Evolutionary conservation across 2,329 filamentous ascomycete genomes (phyloP).

Genomic region (Geosmithia morbida): DNA sequence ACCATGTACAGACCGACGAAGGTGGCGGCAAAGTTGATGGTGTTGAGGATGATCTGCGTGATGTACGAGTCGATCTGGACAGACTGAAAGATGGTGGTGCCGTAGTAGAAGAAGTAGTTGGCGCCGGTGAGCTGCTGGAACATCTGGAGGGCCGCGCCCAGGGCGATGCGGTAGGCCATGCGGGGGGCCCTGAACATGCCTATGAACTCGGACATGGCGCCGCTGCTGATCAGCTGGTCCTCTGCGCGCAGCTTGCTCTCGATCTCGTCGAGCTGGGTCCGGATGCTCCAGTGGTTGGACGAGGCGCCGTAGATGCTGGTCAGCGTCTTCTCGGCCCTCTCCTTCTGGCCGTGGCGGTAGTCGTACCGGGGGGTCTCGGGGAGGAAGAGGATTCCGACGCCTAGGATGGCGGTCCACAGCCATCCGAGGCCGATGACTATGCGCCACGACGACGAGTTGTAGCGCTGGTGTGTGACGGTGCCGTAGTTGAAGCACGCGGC

Average conservation of each 20-base stretch:
- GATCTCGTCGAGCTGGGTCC: constrained; percentile 37
- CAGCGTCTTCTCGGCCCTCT: constrained; percentile 30
- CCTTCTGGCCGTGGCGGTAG: constrained; percentile 29
- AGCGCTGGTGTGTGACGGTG: constrained; percentile 29
- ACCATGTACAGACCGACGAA: constrained; percentile 58
- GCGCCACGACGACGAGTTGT: constrained; percentile 41
- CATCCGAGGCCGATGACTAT: constrained; percentile 41
- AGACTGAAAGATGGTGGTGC: constrained; percentile 33
- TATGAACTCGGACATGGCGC: constrained; percentile 29
- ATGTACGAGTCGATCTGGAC: constrained; percentile 43
- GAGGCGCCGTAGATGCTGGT: constrained; percentile 31
- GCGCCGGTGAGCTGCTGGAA: constrained; percentile 52
- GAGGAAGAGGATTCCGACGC: constrained; percentile 31
- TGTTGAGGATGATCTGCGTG: constrained; percentile 52
- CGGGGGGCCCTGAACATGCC: constrained; percentile 50
- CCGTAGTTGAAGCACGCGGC: constrained; percentile 48
- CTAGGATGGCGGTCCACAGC: constrained; percentile 32
- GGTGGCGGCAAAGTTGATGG: constrained; percentile 53
- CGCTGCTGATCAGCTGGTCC: constrained; percentile 15
- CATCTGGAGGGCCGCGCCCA: constrained; percentile 47
- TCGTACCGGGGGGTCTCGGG: constrained; percentile 37
- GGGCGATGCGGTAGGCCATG: constrained; percentile 46
- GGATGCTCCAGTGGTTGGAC: constrained; percentile 25
- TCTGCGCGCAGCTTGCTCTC: constrained; percentile 37
- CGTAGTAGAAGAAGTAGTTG: constrained; percentile 54